These are phyloP conservation scores for Scedosporium apiospermum DNA, from an alignment of 2,329 filamentous ascomycete genomes.

Conservation along the genomic window DNA sequence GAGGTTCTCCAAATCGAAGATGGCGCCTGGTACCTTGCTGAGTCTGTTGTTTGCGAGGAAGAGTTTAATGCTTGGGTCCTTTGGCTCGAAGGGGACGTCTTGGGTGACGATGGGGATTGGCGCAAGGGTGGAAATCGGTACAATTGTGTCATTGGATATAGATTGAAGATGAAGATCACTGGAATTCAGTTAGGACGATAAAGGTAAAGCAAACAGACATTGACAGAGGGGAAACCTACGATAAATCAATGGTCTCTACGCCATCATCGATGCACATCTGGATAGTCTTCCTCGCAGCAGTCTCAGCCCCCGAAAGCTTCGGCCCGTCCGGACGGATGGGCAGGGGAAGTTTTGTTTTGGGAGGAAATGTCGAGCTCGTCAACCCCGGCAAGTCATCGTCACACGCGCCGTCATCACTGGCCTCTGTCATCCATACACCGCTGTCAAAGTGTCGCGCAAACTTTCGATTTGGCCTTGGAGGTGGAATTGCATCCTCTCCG, in stretches of 20 bases:
- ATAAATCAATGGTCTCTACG: constrained; percentile 51
- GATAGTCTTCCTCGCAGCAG: constrained; percentile 35
- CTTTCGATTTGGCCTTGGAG: constrained; percentile 36
- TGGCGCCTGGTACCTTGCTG: constrained; percentile 42
- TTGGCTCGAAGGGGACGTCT: constrained; percentile 49
- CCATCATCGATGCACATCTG: constrained; percentile 47
- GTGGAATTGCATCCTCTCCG: constrained; percentile 24
- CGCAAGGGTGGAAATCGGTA: constrained; percentile 44
- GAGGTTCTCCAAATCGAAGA: constrained; percentile 53
- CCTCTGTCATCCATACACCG: constrained; percentile 58
- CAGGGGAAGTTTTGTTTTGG: constrained; percentile 12
- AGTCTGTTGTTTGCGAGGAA: constrained; percentile 53
- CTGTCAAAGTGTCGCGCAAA: constrained; percentile 56
- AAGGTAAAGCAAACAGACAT: neutral
- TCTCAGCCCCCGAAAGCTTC: constrained; percentile 29
- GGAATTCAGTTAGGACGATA: constrained; percentile 1
- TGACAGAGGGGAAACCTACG: constrained; percentile 29
- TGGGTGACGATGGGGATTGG: constrained; percentile 44
- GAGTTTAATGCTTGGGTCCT: constrained; percentile 50
- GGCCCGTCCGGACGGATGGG: constrained; percentile 12
- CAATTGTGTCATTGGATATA: constrained; percentile 47
- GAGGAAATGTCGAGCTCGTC: constrained; percentile 8
- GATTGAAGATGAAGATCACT: constrained; percentile 37
- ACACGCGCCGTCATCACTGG: neutral
- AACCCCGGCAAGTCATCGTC: neutral